Base-by-base conservation (phyloP, 2,329 filamentous ascomycete species). In the Mycosphaerella sp. region DNA sequence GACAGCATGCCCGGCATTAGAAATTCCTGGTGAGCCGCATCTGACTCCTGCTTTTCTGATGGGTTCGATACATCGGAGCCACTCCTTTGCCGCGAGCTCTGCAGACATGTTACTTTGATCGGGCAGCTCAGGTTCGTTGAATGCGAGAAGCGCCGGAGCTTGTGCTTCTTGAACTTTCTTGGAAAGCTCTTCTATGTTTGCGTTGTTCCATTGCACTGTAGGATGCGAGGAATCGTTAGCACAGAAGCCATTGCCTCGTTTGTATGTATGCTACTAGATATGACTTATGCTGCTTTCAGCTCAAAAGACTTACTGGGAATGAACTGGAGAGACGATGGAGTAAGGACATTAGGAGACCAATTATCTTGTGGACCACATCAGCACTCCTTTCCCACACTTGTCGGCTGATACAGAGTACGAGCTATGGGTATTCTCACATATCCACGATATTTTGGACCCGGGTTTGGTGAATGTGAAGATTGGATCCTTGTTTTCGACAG, bases 81-180 rank as follows among this genome's bases (percentile, higher is more conserved):
- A 69, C 26, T 62, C 59, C 0, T 49, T 47, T 11, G 65, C 66
- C 2, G 66, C 66, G 12, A 62, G 32, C 31, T 63, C 62, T 26
- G 57, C 57, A 10, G 61, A 45, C 57, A 67, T 65, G 49, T 69
- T 69, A 17, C 55, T 51, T 53, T 69, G 67, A 44, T 68, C 66
- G 3, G 62, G 61, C 0, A 69, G 56, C 48, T 68, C 67, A 17
- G 67, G 67, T 47, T 69, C 67, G 45, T 69, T 69, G 60, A 65
- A 69, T 8, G 49, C 63, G 6, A 69, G 53, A 21, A 66, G 14
- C 2, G 52, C 26, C 1, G 21, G 39, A 9, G 52, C 51, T 9
- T 57, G 57, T 11, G 56, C 48, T 14, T 45, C 23, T 14, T 52
- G 29, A 42, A 57, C 38, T 51, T 69, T 67, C 9, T 29, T 14